Conservation (phyloP, 345 rosid genomes). For the Lagerstroemia speciosa region DNA sequence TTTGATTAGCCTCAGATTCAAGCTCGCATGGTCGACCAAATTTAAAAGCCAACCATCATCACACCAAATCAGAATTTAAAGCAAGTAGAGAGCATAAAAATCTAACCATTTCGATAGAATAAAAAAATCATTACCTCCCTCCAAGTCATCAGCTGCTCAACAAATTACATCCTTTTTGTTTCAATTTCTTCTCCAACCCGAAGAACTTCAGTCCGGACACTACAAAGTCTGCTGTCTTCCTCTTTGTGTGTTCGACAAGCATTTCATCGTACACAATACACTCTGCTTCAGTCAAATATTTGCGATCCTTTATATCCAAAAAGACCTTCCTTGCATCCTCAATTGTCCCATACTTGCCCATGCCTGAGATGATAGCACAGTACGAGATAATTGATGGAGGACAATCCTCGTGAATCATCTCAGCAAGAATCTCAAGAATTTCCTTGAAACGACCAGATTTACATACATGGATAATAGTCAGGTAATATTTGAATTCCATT, state of each 20-base stretch:
- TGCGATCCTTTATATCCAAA: constrained; percentile 37
- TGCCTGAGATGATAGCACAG: constrained; percentile 63
- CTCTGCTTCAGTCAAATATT: constrained; percentile 53
- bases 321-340: constrained; percentile 74
- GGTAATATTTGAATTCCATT: constrained; percentile 63
- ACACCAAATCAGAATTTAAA: background rate
- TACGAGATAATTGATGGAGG: constrained; percentile 44
- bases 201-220: constrained; percentile 69
- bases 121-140: background rate
- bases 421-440: constrained; percentile 61
- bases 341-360: constrained; percentile 66
- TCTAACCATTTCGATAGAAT: background rate
- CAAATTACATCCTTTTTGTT: constrained; percentile 48
- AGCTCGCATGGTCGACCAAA: background rate
- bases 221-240: constrained; percentile 77
- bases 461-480: constrained; percentile 52
- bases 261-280: constrained; percentile 69
- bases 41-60: background rate
- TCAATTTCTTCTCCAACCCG: constrained; percentile 81
- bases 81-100: background rate
- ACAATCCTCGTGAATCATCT: constrained; percentile 64
- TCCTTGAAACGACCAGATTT: constrained; percentile 40
- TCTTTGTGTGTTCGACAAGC: constrained; percentile 65
- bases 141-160: constrained; percentile 6
- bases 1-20: background rate